Percentiles rank a stretch among this genome's conserved stretches.
Evolutionary conservation across 306 rosid genomes (phyloP).

Genomic region (Lupinus albus): DNA sequence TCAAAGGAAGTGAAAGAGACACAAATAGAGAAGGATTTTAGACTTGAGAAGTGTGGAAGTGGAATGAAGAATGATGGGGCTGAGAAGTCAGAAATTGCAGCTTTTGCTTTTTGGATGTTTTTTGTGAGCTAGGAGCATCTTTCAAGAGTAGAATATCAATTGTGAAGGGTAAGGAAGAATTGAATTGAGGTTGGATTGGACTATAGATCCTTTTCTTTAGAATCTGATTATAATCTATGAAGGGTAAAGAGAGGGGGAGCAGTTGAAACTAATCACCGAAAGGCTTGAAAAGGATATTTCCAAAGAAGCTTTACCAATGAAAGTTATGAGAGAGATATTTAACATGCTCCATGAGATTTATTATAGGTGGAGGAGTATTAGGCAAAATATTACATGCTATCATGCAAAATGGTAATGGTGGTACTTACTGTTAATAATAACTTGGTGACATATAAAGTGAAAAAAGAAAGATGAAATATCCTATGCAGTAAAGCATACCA

Average conservation of each 20-base stretch:
- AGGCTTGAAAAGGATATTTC: conserved; percentile 65
- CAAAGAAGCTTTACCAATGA: conserved; percentile 51
- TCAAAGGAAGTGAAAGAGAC: conserved; percentile 45
- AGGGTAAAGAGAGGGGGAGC: conserved; percentile 43
- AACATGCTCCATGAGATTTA: conserved; percentile 11
- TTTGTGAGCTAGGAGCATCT: conserved; percentile 19
- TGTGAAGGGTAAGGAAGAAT: conserved; percentile 33
- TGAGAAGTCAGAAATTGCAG: conserved; percentile 64
- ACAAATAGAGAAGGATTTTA: background rate
- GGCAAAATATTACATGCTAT: background rate
- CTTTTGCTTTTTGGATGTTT: conserved; percentile 43
- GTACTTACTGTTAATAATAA: background rate
- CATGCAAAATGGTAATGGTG: background rate
- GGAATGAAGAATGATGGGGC: conserved; percentile 33
- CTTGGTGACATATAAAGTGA: background rate
- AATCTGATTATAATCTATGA: conserved; percentile 30
- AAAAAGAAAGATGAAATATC: too few relatives aligned
- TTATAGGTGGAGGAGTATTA: conserved; percentile 10
- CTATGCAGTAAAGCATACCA: too few relatives aligned
- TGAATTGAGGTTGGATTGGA: conserved; percentile 35
- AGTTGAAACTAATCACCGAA: conserved; percentile 87
- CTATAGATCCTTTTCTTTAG: conserved; percentile 37
- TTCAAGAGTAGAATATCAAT: conserved; percentile 37
- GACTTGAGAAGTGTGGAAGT: background rate
- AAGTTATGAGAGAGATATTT: background rate